phyloP scores from a whole-genome alignment of 1,284 basidiomycete species.

The Apiotrichum veenhuisii region DNA sequence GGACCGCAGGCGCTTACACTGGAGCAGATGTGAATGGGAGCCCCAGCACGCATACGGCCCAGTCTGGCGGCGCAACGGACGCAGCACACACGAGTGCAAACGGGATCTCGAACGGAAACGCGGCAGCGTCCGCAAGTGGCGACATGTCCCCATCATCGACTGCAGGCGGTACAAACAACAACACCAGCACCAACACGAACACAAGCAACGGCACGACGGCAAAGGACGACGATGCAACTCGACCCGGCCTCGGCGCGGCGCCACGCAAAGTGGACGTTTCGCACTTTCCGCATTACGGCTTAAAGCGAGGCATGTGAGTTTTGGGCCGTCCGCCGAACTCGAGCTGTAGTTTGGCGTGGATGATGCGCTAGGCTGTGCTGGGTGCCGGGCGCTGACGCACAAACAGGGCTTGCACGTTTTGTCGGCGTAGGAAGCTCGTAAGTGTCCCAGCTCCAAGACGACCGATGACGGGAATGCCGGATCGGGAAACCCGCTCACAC shows the following conservation, averaged over 20 bases:
- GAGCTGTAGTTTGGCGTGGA: too few species aligned
- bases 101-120: too few species aligned
- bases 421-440: conserved; percentile 39
- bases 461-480: neutral
- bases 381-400: neutral
- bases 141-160: too few species aligned
- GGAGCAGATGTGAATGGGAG: too few species aligned
- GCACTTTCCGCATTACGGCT: conserved; percentile 20
- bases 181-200: too few species aligned
- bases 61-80: too few species aligned
- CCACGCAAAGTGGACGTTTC: conserved; percentile 19
- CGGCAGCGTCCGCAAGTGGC: too few species aligned
- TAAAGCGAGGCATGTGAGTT: conserved; percentile 21
- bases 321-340: too few species aligned
- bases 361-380: neutral
- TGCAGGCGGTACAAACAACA: too few species aligned
- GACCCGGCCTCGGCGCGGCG: neutral
- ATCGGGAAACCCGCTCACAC: neutral
- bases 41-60: too few species aligned
- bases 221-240: neutral
- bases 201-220: neutral
- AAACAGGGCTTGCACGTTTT: conserved; percentile 41
- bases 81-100: too few species aligned
- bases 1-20: too few species aligned
- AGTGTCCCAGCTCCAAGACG: conserved; percentile 1